Evolutionary conservation across 805 yeast genomes (phyloP), one percentile per base, ranked within the genome.

Genomic region (Saccharomycopsis sp.): DNA sequence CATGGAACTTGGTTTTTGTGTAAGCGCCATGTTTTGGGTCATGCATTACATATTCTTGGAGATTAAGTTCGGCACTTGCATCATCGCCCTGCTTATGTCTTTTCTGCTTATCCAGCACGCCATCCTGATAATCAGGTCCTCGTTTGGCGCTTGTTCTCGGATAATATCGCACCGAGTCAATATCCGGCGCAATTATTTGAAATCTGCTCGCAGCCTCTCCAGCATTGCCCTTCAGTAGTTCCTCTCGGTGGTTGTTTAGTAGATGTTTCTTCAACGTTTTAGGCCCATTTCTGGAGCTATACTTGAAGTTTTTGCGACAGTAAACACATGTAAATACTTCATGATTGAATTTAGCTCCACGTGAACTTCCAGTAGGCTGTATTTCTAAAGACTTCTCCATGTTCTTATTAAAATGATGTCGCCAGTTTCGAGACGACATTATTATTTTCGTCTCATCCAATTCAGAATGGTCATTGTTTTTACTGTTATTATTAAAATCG

Each of bases 1-100:
- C 76, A 59, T 80, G 84, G 65, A 81, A 79, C 61, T 75, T 77
- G 64, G 71, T 65, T 15, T 74, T 65, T 1, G 81, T 65, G 65
- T 80, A 80, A 1, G 78, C 14, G 41, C 14, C 41, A 35, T 35
- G 8, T 35, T 35, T 8, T 35, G 14, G 14, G 14, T 35, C 41
- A 35, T 8, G 8, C 8, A 14, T 35, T 35, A 14, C 41, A 14
- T 35, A 8, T 35, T 35, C 41, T 35, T 35, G 41, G 8, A 35
- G n/a, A n/a, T n/a, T n/a, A n/a, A n/a, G n/a, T n/a, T n/a, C 38
- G 38, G 9, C 12, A 12, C 38, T 44, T 7, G 12, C 19, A 17
- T 17, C 12, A 44, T 17, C 12, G 22, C 22, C 22, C 9, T n/a
- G 20, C 20, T 44, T 44, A 17, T 19, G 7, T 17, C 12, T 44